Evolutionary conservation across 2,329 filamentous ascomycete species (phyloP).

Genomic region (Talaromyces rugulosus): DNA sequence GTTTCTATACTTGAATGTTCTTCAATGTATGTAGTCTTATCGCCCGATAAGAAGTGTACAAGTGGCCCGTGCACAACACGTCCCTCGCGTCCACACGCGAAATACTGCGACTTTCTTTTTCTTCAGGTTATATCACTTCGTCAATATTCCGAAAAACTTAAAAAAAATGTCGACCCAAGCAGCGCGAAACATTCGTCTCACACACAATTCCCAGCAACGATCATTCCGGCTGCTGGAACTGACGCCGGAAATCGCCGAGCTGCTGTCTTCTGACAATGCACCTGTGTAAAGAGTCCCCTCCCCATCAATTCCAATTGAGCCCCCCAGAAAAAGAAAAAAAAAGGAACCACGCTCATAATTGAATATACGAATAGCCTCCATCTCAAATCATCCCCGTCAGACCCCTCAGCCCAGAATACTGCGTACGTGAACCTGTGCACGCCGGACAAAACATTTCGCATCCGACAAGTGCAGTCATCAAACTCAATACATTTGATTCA

Average conservation of each 20-base stretch:
- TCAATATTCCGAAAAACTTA: background rate
- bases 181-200: constrained; percentile 35
- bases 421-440: constrained; percentile 57
- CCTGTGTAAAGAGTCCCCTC: background rate
- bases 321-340: no score
- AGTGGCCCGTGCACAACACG: constrained; percentile 30
- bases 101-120: background rate
- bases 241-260: constrained; percentile 52
- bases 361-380: constrained; percentile 28
- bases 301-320: no score
- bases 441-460: constrained; percentile 51
- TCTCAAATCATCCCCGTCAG: constrained; percentile 37
- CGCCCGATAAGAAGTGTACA: background rate
- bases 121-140: background rate
- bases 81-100: constrained; percentile 10
- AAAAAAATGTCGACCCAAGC: constrained; percentile 36
- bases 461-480: constrained; percentile 63
- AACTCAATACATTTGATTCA: constrained; percentile 57
- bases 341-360: background rate
- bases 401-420: constrained; percentile 22
- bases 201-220: constrained; percentile 43
- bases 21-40: background rate
- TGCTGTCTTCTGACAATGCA: constrained; percentile 47
- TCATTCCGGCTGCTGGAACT: constrained; percentile 59
- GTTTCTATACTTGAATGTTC: no score